phyloP scores from a whole-genome alignment of 2,329 filamentous ascomycete species.

The Ophiostoma sp. region DNA sequence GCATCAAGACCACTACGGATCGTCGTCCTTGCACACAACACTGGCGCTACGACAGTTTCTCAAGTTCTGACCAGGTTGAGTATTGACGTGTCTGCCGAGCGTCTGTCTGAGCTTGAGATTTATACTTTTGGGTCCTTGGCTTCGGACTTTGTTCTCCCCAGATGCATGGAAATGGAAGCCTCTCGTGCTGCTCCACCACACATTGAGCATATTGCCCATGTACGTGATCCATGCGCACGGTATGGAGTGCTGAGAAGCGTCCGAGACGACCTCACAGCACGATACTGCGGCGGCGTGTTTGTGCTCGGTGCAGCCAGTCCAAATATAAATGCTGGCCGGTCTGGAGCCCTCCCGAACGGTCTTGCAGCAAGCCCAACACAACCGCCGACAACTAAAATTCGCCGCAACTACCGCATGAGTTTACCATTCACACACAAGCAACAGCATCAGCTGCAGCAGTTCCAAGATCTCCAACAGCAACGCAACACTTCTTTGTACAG shows the following conservation, averaged over 20 bases:
- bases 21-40: conserved; percentile 39
- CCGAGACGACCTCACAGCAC: conserved; percentile 34
- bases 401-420: conserved; percentile 15
- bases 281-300: conserved; percentile 39
- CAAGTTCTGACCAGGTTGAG: conserved; percentile 37
- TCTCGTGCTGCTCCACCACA: conserved; percentile 28
- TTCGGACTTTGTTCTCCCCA: conserved; percentile 36
- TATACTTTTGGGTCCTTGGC: conserved; percentile 42
- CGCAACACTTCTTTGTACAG: conserved; percentile 14
- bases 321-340: not conserved
- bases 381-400: not conserved
- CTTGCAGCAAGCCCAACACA: not conserved
- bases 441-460: conserved; percentile 1
- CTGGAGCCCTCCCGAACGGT: no score
- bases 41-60: conserved; percentile 35
- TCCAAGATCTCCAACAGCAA: not conserved
- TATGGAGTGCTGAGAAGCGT: conserved; percentile 37
- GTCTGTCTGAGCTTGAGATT: conserved; percentile 38
- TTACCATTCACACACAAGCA: conserved; percentile 17
- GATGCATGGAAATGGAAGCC: conserved; percentile 25
- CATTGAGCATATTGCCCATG: conserved; percentile 37
- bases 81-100: conserved; percentile 36
- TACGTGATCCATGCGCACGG: conserved; percentile 37
- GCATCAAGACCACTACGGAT: conserved; percentile 29
- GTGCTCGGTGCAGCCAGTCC: conserved; percentile 29